phyloP scores from a whole-genome alignment of 1,284 basidiomycete genomes.

The Ceratobasidium theobromae region DNA sequence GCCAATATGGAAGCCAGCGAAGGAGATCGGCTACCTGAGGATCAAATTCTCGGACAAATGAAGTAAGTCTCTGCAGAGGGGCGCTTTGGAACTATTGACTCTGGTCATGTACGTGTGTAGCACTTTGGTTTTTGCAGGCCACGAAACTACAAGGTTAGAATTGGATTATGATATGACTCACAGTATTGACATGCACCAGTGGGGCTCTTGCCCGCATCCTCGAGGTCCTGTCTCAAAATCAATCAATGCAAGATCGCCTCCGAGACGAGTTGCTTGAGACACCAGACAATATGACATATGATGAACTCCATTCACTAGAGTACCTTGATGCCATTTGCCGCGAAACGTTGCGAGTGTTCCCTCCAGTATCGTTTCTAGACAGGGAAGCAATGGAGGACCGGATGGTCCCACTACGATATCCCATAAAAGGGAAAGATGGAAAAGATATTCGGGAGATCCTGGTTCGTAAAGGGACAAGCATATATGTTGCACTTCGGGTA shows the following conservation, averaged over 20 bases:
- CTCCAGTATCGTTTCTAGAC: background rate
- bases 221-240: background rate
- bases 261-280: background rate
- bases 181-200: background rate
- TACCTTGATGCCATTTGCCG: constrained; percentile 16
- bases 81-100: background rate
- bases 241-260: background rate
- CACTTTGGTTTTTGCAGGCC: background rate
- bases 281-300: background rate
- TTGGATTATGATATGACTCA: background rate
- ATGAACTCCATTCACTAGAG: constrained; percentile 12
- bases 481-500: background rate
- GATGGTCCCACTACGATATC: background rate
- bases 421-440: constrained; percentile 5
- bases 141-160: background rate
- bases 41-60: constrained; percentile 19
- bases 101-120: background rate
- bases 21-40: background rate
- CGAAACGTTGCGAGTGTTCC: constrained; percentile 7
- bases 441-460: background rate
- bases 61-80: background rate
- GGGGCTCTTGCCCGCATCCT: constrained; percentile 12
- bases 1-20: background rate
- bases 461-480: constrained; percentile 7
- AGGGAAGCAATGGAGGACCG: background rate